Evolutionary conservation across 2,329 filamentous ascomycete species (phyloP).

Genomic region (Aspergillus sp.): DNA sequence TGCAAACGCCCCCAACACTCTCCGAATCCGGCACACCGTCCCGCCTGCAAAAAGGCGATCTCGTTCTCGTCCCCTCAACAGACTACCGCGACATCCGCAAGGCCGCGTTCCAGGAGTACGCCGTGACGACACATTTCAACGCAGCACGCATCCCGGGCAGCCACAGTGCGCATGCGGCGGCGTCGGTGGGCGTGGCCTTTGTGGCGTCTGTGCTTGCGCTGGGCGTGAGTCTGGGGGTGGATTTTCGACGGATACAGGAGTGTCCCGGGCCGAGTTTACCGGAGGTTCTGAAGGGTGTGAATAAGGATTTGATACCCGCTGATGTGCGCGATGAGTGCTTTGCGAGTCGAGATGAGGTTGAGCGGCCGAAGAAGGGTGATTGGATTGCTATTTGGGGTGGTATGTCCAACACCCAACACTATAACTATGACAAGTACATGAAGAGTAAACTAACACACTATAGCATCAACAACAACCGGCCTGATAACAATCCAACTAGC

Average conservation of each 20-base stretch:
- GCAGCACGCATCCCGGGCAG: slow-evolving; percentile 58
- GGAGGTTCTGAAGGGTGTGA: slow-evolving; percentile 49
- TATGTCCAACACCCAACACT: slow-evolving; percentile 27
- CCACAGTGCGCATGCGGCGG: slow-evolving; percentile 54
- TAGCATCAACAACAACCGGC: slow-evolving; percentile 68
- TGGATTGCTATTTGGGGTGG: slow-evolving; percentile 76
- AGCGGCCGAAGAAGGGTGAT: slow-evolving; percentile 61
- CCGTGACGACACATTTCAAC: slow-evolving; percentile 65
- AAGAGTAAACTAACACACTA: too few relatives aligned
- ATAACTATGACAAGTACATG: too few relatives aligned
- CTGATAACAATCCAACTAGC: slow-evolving; percentile 68
- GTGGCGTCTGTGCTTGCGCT: slow-evolving; percentile 67
- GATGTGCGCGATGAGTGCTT: slow-evolving; percentile 67
- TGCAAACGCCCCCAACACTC: slow-evolving; percentile 38
- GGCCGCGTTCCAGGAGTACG: slow-evolving; percentile 70
- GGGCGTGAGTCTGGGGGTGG: slow-evolving; percentile 68
- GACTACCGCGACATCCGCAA: slow-evolving; percentile 73
- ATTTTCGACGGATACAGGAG: slow-evolving; percentile 50
- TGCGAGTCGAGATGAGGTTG: slow-evolving; percentile 50
- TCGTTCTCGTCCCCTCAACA: slow-evolving; percentile 65
- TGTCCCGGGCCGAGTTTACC: slow-evolving; percentile 60
- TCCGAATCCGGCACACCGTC: slow-evolving; percentile 28
- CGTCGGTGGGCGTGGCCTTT: slow-evolving; percentile 69
- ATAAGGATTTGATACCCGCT: slow-evolving; percentile 51
- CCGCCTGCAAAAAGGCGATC: slow-evolving; percentile 58